Evolutionary conservation across 108 stramenopile genomes (phyloP).

Genomic region (Skeletonema potamos): DNA sequence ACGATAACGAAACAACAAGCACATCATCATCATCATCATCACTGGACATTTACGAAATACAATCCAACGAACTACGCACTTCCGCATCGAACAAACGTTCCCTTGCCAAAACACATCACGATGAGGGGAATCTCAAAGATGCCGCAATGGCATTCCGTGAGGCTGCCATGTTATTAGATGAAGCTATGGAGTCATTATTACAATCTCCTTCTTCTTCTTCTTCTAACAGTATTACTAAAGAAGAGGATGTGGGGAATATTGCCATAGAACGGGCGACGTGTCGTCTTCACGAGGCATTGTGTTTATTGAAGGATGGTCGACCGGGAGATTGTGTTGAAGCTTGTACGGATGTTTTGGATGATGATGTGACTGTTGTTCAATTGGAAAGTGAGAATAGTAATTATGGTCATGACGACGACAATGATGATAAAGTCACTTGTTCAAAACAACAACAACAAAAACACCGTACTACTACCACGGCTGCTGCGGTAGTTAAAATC

Average conservation of each 20-base stretch:
- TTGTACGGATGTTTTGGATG: slow-evolving; percentile 64
- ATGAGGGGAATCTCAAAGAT: slow-evolving; percentile 51
- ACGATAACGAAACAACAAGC: neutral
- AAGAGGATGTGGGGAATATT: slow-evolving; percentile 12
- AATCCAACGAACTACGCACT: slow-evolving; percentile 27
- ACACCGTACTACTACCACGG: too few species aligned
- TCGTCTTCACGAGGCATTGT: slow-evolving; percentile 83
- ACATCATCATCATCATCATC: neutral
- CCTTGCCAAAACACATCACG: slow-evolving; percentile 57
- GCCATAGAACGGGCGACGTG: slow-evolving; percentile 68
- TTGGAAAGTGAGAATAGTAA: slow-evolving; percentile 2
- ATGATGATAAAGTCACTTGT: too few species aligned
- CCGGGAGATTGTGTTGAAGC: slow-evolving; percentile 54
- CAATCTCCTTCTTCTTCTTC: slow-evolving; percentile 2
- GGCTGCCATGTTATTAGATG: slow-evolving; percentile 46
- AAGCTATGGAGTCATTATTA: slow-evolving; percentile 1
- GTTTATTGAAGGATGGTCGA: slow-evolving; percentile 67
- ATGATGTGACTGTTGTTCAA: slow-evolving; percentile 23
- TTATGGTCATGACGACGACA: neutral
- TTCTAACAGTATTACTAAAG: neutral
- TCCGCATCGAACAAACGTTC: slow-evolving; percentile 30
- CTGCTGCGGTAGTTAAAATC: neutral
- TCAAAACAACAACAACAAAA: neutral
- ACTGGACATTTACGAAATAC: slow-evolving; percentile 7
- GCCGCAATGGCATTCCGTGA: slow-evolving; percentile 58